A percentile compares a stretch with the other conserved stretches of the same genome.
These are phyloP conservation scores for Suillus alpinus DNA, from an alignment of 768 basidiomycete species.

Conservation along the genomic window DNA sequence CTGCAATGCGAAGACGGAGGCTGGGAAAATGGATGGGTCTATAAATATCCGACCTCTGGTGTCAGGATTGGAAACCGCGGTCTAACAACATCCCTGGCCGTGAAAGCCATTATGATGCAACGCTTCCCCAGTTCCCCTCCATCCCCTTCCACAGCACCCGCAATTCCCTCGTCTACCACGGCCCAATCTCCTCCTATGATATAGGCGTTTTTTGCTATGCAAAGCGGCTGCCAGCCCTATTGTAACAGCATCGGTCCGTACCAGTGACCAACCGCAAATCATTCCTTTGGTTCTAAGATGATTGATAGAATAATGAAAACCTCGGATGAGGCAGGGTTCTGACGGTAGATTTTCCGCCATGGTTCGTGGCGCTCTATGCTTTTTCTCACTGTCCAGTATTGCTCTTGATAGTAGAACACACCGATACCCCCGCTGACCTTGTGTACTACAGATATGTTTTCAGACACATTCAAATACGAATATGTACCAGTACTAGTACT, in stretches of 20 bases:
- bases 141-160: neutral
- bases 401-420: too few species aligned
- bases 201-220: too few species aligned
- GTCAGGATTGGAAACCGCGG: slow-evolving; percentile 54
- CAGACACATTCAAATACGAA: neutral
- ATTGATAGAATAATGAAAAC: neutral
- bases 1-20: slow-evolving; percentile 55
- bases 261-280: neutral
- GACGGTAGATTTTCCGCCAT: neutral
- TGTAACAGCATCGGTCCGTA: neutral
- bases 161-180: neutral
- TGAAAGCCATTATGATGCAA: slow-evolving; percentile 43
- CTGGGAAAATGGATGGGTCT: slow-evolving; percentile 56
- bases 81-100: slow-evolving; percentile 50
- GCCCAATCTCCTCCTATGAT: too few species aligned
- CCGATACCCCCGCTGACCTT: too few species aligned
- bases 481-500: neutral
- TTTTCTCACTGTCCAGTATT: too few species aligned
- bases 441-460: too few species aligned
- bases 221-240: neutral
- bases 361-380: too few species aligned
- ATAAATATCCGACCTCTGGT: slow-evolving; percentile 49
- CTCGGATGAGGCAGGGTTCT: neutral
- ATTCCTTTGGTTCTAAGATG: neutral
- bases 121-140: neutral